Evolutionary conservation across 2,329 filamentous ascomycete species (phyloP), one percentile per base, ranked within the genome.

Genomic region (Colletotrichum camelliae): DNA sequence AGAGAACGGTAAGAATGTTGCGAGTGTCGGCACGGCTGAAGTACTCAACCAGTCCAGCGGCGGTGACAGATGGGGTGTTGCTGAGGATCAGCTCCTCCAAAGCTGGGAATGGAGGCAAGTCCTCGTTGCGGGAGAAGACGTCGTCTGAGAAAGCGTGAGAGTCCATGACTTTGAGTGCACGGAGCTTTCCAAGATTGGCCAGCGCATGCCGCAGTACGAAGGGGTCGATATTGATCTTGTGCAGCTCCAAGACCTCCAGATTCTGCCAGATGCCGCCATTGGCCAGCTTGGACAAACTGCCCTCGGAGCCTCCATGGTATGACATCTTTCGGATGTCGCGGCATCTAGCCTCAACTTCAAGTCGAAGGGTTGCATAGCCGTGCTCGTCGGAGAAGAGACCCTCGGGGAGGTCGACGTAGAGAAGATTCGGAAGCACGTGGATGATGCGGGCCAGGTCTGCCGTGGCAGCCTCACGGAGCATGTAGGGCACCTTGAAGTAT

Each of bases 401-500:
- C 78, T 97, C 94, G 6, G 96, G 96, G 9, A 98, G 89, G 84
- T 98, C 96, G 79, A 98, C 93, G 83, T 97, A 98, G 83, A 92
- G 93, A 60, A 98, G 88, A 81, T 96, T 96, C 35, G 95, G 95
- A 58, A 96, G 89, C 29, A 96, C 94, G 48, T 95, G 95, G 64
- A 98, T 94, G 31, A 94, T 95, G 67, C 96, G 92, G 12, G 96
- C 96, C 65, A 98, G 90, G 77, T 96, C 94, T 70, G 94, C 91
- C 83, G 97, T 95, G 82, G 91, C 94, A 2, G 94, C 94, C 86
- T 98, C 95, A 74, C 96, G 93, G 70, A 96, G 93, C 96, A 98
- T 98, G 84, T 98, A 98, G 8, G 96, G 95, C 75, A 95, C 93
- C 87, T 98, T 98, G 81, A 98, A 88, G 80, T 93, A 96, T 81